Evolutionary conservation across 2,329 filamentous ascomycete species (phyloP).

Genomic region (Cadophora luteo-olivacea): DNA sequence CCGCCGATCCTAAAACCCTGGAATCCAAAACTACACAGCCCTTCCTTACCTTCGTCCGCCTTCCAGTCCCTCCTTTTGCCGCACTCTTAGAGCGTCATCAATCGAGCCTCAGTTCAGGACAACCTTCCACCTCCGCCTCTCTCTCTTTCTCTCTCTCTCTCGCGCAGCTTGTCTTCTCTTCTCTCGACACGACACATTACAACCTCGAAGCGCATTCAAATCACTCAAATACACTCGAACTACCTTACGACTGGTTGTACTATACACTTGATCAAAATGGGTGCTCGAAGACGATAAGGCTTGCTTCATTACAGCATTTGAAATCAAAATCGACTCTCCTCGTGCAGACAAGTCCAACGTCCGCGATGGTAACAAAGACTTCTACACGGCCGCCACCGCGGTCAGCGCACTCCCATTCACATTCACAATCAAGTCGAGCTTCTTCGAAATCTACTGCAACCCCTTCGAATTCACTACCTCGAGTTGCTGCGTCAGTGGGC

Average conservation of each 20-base stretch:
- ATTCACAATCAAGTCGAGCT: slow-evolving; percentile 36
- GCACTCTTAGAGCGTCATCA: slow-evolving; percentile 12
- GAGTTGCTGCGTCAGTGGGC: slow-evolving; percentile 40
- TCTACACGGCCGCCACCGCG: slow-evolving; percentile 40
- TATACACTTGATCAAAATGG: slow-evolving; percentile 23
- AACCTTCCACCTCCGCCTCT: background rate
- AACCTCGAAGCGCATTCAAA: background rate
- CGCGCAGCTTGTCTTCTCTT: slow-evolving; percentile 6
- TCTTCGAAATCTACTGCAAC: slow-evolving; percentile 34
- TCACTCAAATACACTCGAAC: background rate
- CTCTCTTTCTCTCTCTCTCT: background rate
- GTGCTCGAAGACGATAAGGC: slow-evolving; percentile 20
- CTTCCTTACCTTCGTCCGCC: background rate
- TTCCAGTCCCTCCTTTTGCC: slow-evolving; percentile 1
- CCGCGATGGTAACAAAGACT: slow-evolving; percentile 42
- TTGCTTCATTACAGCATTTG: background rate
- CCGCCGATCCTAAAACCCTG: slow-evolving; percentile 16
- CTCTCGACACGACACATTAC: slow-evolving; percentile 2
- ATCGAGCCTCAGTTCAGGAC: slow-evolving; percentile 9
- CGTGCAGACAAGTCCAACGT: slow-evolving; percentile 40
- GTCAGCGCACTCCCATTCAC: slow-evolving; percentile 40
- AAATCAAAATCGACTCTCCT: background rate
- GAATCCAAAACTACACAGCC: slow-evolving; percentile 15
- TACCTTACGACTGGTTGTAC: background rate
- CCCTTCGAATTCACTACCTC: slow-evolving; percentile 32